Evolutionary conservation across 2,329 filamentous ascomycete species (phyloP).

Genomic region (Epicoccum sorghinum): DNA sequence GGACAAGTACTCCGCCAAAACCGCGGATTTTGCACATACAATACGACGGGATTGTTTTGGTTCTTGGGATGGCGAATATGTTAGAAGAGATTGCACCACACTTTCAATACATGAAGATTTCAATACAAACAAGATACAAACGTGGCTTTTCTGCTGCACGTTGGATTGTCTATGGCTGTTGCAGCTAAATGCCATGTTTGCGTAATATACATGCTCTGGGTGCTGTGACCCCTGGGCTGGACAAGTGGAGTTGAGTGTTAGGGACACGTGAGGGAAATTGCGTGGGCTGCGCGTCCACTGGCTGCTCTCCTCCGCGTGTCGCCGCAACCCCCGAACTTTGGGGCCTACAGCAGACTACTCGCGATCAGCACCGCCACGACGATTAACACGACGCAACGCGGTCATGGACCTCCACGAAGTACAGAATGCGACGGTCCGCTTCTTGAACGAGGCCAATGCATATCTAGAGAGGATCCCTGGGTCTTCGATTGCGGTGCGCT

Average conservation of each 20-base stretch:
- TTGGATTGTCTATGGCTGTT: too few species aligned
- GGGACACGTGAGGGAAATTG: conserved; percentile 21
- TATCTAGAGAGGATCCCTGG: conserved; percentile 91
- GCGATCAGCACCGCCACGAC: conserved; percentile 8
- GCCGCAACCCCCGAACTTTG: conserved; percentile 29
- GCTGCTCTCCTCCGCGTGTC: conserved; percentile 27
- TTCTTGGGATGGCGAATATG: conserved; percentile 43
- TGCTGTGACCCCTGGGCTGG: too few species aligned
- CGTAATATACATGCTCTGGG: too few species aligned
- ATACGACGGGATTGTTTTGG: conserved; percentile 41
- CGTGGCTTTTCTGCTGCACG: too few species aligned
- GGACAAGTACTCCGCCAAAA: conserved; percentile 28
- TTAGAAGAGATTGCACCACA: conserved; percentile 47
- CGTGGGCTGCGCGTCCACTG: conserved; percentile 9
- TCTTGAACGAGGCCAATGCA: conserved; percentile 62
- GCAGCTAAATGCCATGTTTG: too few species aligned
- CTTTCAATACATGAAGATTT: conserved; percentile 39
- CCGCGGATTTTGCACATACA: conserved; percentile 45
- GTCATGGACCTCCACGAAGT: conserved; percentile 64
- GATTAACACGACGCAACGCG: background rate
- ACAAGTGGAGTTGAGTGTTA: too few species aligned
- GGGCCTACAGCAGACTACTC: background rate
- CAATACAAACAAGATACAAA: background rate
- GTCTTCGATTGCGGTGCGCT: conserved; percentile 90
- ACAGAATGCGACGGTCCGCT: conserved; percentile 59